phyloP scores from a whole-genome alignment of 768 basidiomycete species.

The Crassisporium funariophilum region DNA sequence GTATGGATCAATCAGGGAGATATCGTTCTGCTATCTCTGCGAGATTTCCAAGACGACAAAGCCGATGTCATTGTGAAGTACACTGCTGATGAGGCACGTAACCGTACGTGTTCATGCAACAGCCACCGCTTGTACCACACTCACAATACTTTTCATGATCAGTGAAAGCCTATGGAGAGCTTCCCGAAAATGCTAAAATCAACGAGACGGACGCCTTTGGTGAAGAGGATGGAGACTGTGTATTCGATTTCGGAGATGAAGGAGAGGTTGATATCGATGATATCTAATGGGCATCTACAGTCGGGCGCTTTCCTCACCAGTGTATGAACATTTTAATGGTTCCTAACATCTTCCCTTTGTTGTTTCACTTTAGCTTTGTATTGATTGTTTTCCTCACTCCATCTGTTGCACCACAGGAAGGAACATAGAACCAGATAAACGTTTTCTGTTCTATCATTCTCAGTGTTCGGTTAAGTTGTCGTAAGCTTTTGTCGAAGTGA shows the following conservation, averaged over 20 bases:
- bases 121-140: background rate
- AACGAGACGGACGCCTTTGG: constrained; percentile 95
- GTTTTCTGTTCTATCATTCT: too few species aligned
- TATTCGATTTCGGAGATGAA: constrained; percentile 89
- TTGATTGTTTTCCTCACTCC: constrained; percentile 13
- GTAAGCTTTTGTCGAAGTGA: too few species aligned
- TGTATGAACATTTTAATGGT: constrained; percentile 19
- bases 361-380: constrained; percentile 21
- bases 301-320: constrained; percentile 12
- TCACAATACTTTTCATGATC: background rate
- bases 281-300: constrained; percentile 52
- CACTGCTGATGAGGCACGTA: constrained; percentile 92
- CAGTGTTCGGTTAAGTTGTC: too few species aligned
- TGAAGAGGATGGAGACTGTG: constrained; percentile 87
- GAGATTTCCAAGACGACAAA: constrained; percentile 99
- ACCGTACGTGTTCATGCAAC: constrained; percentile 44
- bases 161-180: constrained; percentile 98
- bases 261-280: constrained; percentile 90
- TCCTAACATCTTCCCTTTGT: constrained; percentile 19
- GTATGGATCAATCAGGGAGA: constrained; percentile 99
- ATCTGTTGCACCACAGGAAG: background rate
- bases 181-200: constrained; percentile 95
- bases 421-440: too few species aligned
- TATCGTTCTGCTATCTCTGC: constrained; percentile 90
- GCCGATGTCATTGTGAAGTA: constrained; percentile 99